Base-by-base conservation (phyloP, 2,329 filamentous ascomycete genomes). In the Beauveria sp. region DNA sequence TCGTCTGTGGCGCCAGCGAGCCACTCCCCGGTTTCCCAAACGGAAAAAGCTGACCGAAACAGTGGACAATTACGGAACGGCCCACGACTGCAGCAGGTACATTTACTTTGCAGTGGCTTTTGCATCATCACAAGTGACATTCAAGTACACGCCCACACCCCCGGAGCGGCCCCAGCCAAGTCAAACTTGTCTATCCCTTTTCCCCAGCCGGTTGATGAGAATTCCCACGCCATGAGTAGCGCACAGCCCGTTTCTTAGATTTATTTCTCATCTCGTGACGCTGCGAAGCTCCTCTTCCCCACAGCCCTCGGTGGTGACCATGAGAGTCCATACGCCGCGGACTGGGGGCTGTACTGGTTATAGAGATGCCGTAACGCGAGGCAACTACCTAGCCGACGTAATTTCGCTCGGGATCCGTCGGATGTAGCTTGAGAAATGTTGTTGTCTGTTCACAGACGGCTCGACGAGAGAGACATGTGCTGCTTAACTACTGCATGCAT, bases 211-310 rank as follows among this genome's bases (percentile, higher is more conserved):
- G 38, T 56, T 26, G 8, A 28, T 56, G 53, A 45, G 5, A 24
- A 9, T 56, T 46, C 14, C 12, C 34, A 43, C n/a, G n/a, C 48
- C 43, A 49, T n/a, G 45, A 50, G 12, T 24, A 42, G 16, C 16
- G 31, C 14, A 31, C 34, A 49, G 8, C 6, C 45, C 18, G 31
- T 14, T 14, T 20, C 40, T 24, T 10, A 42, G 55, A 58, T 18
- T 48, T 46, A 50, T 58, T 58, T 50, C 55, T 40, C 55, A 58
- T 42, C 55, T 40, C 55, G 55, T 58, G 55, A 58, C 55, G 46
- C 8, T 26, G 43, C 20, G 45, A 58, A 34, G 20, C 31, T 58
- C 31, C 31, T 50, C 55, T 40, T 58, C 55, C 55, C 55, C 55
- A 58, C 55, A 58, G 16, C 18, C 1, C 18, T n/a, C 48, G 26